A percentile compares a stretch with the other conserved stretches of the same genome.
phyloP scores from a whole-genome alignment of 73 alveolate species.

The Tetrahymena borealis region DNA sequence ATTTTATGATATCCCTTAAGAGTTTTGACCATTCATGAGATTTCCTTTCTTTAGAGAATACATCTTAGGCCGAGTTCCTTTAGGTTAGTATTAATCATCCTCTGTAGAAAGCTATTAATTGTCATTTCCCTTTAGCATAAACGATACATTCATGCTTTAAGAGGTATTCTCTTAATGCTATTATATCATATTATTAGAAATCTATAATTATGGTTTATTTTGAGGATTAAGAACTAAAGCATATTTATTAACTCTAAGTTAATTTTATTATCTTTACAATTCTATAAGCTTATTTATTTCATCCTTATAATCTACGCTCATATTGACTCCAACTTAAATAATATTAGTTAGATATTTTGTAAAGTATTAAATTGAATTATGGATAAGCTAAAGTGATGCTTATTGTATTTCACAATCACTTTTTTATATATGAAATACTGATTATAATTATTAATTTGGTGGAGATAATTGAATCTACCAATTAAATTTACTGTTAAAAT shows the following conservation, averaged over 20 bases:
- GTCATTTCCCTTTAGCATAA: background rate
- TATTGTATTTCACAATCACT: too few species aligned
- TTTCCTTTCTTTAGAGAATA: background rate
- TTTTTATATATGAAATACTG: too few species aligned
- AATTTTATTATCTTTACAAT: background rate
- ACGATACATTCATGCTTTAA: background rate
- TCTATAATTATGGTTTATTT: background rate
- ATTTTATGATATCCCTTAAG: background rate
- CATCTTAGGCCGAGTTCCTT: background rate
- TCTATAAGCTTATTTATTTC: background rate
- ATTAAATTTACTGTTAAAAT: too few species aligned
- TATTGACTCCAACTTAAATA: too few species aligned
- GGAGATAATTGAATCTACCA: too few species aligned
- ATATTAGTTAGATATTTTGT: too few species aligned
- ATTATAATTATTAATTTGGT: too few species aligned
- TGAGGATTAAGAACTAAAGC: background rate
- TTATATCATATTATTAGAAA: background rate
- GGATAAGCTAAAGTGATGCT: too few species aligned
- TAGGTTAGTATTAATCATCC: background rate
- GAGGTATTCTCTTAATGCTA: background rate
- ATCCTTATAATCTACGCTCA: background rate
- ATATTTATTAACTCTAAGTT: background rate
- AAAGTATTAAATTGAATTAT: too few species aligned
- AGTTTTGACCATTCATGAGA: background rate
- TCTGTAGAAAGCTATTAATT: background rate